phyloP scores from a whole-genome alignment of 2,329 filamentous ascomycete species.

The Ophiobolus disseminans region DNA sequence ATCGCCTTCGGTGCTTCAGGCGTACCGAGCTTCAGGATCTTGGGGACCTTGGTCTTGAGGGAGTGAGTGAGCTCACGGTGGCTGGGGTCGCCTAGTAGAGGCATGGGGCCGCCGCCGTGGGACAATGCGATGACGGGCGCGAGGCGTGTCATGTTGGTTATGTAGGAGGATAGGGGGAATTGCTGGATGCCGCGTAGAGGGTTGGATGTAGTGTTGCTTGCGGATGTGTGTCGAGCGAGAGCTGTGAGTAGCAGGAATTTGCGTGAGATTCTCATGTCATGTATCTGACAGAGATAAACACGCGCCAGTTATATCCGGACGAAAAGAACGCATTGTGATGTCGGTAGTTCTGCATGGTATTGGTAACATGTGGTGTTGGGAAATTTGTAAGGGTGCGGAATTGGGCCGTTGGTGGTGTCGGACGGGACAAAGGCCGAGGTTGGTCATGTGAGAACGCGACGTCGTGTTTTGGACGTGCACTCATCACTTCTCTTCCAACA shows the following conservation, averaged over 20 bases:
- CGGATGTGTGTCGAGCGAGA: slow-evolving; percentile 9
- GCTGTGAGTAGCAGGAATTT: slow-evolving; percentile 20
- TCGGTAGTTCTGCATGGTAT: slow-evolving; percentile 9
- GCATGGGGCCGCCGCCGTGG: slow-evolving; percentile 61
- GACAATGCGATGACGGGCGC: slow-evolving; percentile 51
- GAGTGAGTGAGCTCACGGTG: slow-evolving; percentile 61
- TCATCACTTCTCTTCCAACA: too few species aligned
- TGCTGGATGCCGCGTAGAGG: slow-evolving; percentile 36
- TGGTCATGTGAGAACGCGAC: slow-evolving; percentile 15
- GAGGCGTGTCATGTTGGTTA: slow-evolving; percentile 40
- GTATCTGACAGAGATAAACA: background rate
- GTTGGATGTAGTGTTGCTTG: slow-evolving; percentile 31
- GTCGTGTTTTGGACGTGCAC: slow-evolving; percentile 4
- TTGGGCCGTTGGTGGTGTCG: slow-evolving; percentile 17
- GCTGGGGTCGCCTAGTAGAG: slow-evolving; percentile 62
- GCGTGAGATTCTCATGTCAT: slow-evolving; percentile 23
- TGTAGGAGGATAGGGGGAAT: slow-evolving; percentile 30
- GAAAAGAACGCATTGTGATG: slow-evolving; percentile 7
- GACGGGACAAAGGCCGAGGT: background rate
- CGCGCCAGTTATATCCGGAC: background rate
- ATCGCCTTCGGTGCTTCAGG: slow-evolving; percentile 60
- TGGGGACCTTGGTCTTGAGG: slow-evolving; percentile 61
- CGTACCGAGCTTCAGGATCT: slow-evolving; percentile 63
- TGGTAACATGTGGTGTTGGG: slow-evolving; percentile 18
- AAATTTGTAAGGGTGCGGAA: slow-evolving; percentile 28